Base-by-base conservation (phyloP, 2,329 filamentous ascomycete species). In the Pezicula neosporulosa region DNA sequence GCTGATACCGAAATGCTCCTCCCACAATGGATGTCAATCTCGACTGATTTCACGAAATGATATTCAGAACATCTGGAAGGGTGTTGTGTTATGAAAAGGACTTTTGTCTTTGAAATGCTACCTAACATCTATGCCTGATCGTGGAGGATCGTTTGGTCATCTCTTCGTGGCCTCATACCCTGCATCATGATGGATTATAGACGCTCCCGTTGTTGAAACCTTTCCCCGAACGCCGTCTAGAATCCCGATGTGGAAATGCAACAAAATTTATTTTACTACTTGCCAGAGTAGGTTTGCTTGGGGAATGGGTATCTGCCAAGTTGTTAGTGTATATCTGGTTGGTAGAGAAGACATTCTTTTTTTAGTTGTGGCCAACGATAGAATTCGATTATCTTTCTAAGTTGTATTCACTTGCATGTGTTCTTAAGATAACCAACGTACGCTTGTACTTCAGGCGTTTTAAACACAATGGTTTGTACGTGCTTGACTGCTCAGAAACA, bases 251-350 rank as follows among this genome's bases (percentile, higher is more conserved):
- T 62, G 63, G 64, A 63, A 68, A 64, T 66, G 63, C 66, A 44
- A 65, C 67, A 47, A 45, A 44, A 65, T 66, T 45, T 42, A 44
- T 48, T 47, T 39, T 56, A 59, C 49, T 62, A 62, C 43, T 63
- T 48, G 50, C 51, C 54, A 42, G 73, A 74, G 73, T 90, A 93
- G 60, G 82, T 76, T 73, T 92, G 83, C 80, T 93, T 92, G 66
- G 88, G 88, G 77, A 84, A 88, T 61, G 89, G 89, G 77, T 84
- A 92, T 61, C 88, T 91, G 67, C 47, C 19, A 41, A 30, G 47
- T 59, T 58, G 52, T 61, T 51, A 57, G 54, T 35, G 50, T 37
- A 16, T 16, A 16, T 49, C 33, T 18, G 9, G 35, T 18, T 28
- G 45, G 53, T 49, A 19, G 45, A 44, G 45, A 18, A 24, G 33